Percentiles rank a stretch among this genome's conserved stretches.
phyloP scores from a whole-genome alignment of 176 grass and related monocot species.

The Oryza australiensis region DNA sequence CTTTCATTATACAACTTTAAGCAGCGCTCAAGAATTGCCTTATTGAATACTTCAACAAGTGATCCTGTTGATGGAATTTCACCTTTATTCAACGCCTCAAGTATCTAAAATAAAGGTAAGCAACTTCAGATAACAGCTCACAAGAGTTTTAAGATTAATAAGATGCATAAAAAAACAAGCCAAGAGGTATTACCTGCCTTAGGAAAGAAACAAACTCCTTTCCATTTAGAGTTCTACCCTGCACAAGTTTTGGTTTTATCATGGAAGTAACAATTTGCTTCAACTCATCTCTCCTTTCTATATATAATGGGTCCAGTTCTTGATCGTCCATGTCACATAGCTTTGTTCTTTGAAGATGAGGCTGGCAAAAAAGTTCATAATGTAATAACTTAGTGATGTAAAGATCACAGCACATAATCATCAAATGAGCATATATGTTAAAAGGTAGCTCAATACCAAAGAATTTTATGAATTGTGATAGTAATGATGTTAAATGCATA shows the following conservation, averaged over 20 bases:
- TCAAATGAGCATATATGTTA: not conserved
- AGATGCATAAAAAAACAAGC: not conserved
- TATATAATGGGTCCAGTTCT: conserved; percentile 68
- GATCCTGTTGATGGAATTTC: conserved; percentile 96
- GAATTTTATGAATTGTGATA: not conserved
- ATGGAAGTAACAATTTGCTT: conserved; percentile 81
- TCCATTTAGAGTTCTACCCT: conserved; percentile 81
- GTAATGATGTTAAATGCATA: not conserved
- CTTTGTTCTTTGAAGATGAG: conserved; percentile 98
- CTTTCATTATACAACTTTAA: conserved; percentile 69
- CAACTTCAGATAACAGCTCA: conserved; percentile 20
- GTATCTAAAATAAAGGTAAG: conserved; percentile 57
- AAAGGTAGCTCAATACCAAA: not conserved
- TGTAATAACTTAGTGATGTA: conserved; percentile 3
- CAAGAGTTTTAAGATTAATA: conserved; percentile 11
- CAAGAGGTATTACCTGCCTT: conserved; percentile 53
- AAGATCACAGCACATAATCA: conserved; percentile 2
- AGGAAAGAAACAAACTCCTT: conserved; percentile 90
- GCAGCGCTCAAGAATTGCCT: conserved; percentile 86
- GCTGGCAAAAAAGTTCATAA: conserved; percentile 59
- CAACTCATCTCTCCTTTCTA: conserved; percentile 77
- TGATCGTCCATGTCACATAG: conserved; percentile 81
- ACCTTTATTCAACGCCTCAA: conserved; percentile 92
- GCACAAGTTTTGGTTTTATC: conserved; percentile 78
- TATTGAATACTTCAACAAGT: conserved; percentile 90